Evolutionary conservation across 768 basidiomycete species (phyloP).

Genomic region (Lyophyllum shimeji): DNA sequence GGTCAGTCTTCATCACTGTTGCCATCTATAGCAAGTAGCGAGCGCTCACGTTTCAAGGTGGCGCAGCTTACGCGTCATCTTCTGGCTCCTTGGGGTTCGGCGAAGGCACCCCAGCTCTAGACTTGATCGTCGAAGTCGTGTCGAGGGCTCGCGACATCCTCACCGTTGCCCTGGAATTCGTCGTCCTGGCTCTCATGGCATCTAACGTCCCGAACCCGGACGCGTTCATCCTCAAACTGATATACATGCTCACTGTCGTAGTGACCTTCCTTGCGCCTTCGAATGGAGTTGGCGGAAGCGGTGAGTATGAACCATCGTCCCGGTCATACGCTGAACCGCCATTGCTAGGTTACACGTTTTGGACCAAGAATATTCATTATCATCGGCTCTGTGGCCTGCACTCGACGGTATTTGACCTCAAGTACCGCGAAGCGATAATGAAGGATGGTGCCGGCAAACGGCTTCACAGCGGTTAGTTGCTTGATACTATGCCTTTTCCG

Average conservation of each 20-base stretch:
- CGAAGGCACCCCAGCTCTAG: slow-evolving; percentile 35
- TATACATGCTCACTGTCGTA: slow-evolving; percentile 28
- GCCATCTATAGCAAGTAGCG: background rate
- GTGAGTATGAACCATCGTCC: slow-evolving; percentile 20
- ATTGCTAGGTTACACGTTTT: slow-evolving; percentile 39
- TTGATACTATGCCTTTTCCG: background rate
- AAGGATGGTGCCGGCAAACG: slow-evolving; percentile 34
- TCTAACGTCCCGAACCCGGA: slow-evolving; percentile 18
- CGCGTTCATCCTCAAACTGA: slow-evolving; percentile 22
- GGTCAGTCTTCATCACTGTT: slow-evolving; percentile 8
- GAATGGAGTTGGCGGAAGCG: slow-evolving; percentile 33
- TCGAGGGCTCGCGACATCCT: slow-evolving; percentile 21
- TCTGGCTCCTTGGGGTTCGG: slow-evolving; percentile 22
- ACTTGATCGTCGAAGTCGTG: slow-evolving; percentile 25
- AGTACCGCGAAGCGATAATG: slow-evolving; percentile 33
- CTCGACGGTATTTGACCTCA: slow-evolving; percentile 33
- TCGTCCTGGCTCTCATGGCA: slow-evolving; percentile 22
- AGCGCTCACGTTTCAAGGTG: background rate
- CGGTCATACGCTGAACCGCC: background rate
- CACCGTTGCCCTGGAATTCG: slow-evolving; percentile 25
- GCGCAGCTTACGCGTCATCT: background rate
- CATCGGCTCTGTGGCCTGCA: slow-evolving; percentile 36
- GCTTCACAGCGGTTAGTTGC: slow-evolving; percentile 29
- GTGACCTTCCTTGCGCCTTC: slow-evolving; percentile 32
- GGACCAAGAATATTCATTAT: slow-evolving; percentile 35